These are phyloP conservation scores for Tagetes erecta DNA, from an alignment of 129 eudicot genomes.

Conservation along the genomic window DNA sequence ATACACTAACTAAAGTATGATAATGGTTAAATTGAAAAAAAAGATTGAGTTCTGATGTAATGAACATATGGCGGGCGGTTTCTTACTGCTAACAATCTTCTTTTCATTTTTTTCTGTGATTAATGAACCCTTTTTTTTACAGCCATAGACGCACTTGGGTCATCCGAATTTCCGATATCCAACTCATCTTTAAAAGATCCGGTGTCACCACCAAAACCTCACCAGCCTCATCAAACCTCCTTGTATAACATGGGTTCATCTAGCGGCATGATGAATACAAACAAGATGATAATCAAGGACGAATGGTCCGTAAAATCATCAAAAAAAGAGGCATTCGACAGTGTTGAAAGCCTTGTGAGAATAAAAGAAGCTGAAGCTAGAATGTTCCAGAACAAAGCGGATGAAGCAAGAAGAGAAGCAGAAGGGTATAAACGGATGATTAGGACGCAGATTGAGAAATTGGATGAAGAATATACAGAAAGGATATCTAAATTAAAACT, in stretches of 20 bases:
- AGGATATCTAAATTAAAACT: slow-evolving; percentile 52
- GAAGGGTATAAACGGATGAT: slow-evolving; percentile 56
- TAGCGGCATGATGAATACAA: slow-evolving; percentile 24
- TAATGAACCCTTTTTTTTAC: background rate
- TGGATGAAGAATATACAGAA: slow-evolving; percentile 65
- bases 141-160: slow-evolving; percentile 42
- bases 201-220: slow-evolving; percentile 35
- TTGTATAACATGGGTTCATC: slow-evolving; percentile 8
- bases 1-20: background rate
- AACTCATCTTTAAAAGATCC: slow-evolving; percentile 35
- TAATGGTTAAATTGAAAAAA: background rate
- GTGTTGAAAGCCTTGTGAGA: slow-evolving; percentile 71
- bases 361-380: slow-evolving; percentile 74
- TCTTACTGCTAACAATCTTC: slow-evolving; percentile 1
- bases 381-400: slow-evolving; percentile 73
- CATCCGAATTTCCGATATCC: slow-evolving; percentile 44
- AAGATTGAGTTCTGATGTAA: background rate
- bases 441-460: slow-evolving; percentile 49
- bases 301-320: slow-evolving; percentile 63
- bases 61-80: background rate
- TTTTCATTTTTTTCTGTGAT: background rate
- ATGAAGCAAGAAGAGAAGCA: slow-evolving; percentile 72
- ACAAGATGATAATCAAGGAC: slow-evolving; percentile 48
- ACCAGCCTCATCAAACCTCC: slow-evolving; percentile 34
- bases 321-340: slow-evolving; percentile 52